Conservation (phyloP, 2,329 filamentous ascomycete genomes). For the Botrytis porri region DNA sequence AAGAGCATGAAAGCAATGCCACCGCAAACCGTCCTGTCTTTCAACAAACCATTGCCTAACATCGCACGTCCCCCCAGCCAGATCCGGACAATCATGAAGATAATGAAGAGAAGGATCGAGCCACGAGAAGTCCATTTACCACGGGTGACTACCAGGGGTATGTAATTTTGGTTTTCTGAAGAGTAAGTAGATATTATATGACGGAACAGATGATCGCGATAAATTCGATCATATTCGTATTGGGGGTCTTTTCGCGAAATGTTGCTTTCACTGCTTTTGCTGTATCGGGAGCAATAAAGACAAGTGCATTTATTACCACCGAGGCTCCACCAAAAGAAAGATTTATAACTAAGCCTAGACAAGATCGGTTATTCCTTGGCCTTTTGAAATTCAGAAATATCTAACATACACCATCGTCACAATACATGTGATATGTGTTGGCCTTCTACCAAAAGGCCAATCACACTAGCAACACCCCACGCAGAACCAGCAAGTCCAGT, state of each 20-base stretch:
- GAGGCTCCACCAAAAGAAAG: constrained; percentile 41
- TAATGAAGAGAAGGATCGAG: constrained; percentile 25
- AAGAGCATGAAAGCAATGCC: constrained; percentile 39
- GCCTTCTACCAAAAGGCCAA: constrained; percentile 35
- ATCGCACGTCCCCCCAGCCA: neutral
- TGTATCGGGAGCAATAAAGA: constrained; percentile 29
- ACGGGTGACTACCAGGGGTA: constrained; percentile 32
- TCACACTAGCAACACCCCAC: constrained; percentile 24
- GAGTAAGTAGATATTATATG: constrained; percentile 29
- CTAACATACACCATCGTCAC: constrained; percentile 29
- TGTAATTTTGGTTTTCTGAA: constrained; percentile 30
- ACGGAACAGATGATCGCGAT: constrained; percentile 33
- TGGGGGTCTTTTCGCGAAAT: neutral
- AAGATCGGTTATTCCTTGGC: neutral
- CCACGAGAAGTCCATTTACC: constrained; percentile 37
- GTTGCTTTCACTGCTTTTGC: neutral
- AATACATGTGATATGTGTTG: constrained; percentile 38
- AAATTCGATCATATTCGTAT: neutral
- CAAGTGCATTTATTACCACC: constrained; percentile 38
- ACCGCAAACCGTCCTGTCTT: constrained; percentile 32
- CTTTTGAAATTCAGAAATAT: neutral
- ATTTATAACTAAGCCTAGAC: constrained; percentile 35
- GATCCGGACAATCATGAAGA: constrained; percentile 24
- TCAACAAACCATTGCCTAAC: neutral
- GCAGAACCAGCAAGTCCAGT: constrained; percentile 27